Evolutionary conservation across 257 asterid species (phyloP), one percentile per base, ranked within the genome.

Genomic region (Datura wrightii): DNA sequence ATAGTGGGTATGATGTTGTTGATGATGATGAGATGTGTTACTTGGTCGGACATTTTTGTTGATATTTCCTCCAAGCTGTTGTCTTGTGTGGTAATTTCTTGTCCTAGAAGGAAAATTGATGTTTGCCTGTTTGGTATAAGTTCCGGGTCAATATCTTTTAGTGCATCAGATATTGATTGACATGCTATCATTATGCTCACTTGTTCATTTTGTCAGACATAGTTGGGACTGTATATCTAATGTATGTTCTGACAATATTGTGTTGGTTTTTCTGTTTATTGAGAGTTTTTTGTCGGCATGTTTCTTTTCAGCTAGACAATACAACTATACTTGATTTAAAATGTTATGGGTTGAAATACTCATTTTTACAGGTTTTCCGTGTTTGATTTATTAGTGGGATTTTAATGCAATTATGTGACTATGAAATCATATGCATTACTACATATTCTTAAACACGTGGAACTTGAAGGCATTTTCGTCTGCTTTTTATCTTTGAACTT

Each of bases 271-370:
- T 31, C 63, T 78, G 31, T 37, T 76, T 34, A 52, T 24, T 52
- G 65, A 78, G 34, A 52, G 82, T 52, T 76, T 50, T 46, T 19
- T 7, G 59, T 48, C 48, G 1, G 19, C 44, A 5, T 74, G 2
- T 74, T 72, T 74, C 59, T 74, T 72, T 48, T 78, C 82, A 52
- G 82, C 63, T 78, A 34, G 63, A 34, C 15, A 78, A 78, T 8
- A 31, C 14, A 48, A 13, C 7, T 48, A 19, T 10, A 46, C 53
- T n/a, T 72, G 36, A n/a, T 44, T n/a, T 10, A 10, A 24, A 44
- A 2, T n/a, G 36, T 19, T 46, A 5, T 74, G 42, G 80, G 11
- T 48, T 46, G 11, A 3, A 74, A 24, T 48, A 59, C 42, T 24
- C 54, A 8, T 48, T 9, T 13, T 74, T 48, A 5, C 59, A 3